Conservation (phyloP, 2,329 filamentous ascomycete species). For the Fusarium acutatum region DNA sequence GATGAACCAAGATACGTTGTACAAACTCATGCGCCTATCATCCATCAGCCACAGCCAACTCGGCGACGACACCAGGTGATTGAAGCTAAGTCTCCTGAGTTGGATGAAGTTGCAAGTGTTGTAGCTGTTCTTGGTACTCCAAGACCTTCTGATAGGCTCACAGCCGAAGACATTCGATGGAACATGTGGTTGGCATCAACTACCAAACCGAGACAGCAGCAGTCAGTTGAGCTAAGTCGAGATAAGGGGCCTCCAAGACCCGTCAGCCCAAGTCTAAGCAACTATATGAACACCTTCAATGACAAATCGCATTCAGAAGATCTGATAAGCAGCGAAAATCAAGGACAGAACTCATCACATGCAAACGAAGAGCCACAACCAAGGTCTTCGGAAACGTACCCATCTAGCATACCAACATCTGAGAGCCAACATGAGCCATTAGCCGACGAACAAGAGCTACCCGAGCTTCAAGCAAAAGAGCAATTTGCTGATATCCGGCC, state of each 20-base stretch:
- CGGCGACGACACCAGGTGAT: constrained; percentile 16
- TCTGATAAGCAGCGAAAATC: neutral
- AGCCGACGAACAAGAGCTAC: neutral
- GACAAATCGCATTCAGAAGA: neutral
- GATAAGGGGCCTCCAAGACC: neutral
- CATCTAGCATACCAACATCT: neutral
- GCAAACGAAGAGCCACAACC: neutral
- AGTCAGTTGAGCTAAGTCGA: neutral
- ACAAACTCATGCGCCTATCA: constrained; percentile 16
- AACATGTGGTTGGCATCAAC: constrained; percentile 31
- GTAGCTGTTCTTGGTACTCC: constrained; percentile 19
- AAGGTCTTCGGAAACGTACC: neutral
- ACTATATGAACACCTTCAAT: constrained; percentile 17
- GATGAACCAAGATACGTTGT: constrained; percentile 27
- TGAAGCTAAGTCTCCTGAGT: constrained; percentile 16
- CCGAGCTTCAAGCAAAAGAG: neutral
- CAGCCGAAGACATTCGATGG: constrained; percentile 35
- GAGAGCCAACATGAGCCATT: neutral
- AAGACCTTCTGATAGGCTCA: neutral
- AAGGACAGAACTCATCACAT: neutral
- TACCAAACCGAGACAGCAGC: neutral
- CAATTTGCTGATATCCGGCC: neutral
- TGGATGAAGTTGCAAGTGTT: constrained; percentile 18
- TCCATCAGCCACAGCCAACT: constrained; percentile 43
- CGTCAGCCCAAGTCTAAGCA: constrained; percentile 29